A percentile compares a stretch with the other conserved stretches of the same genome.
phyloP scores from a whole-genome alignment of 345 rosid species.

The Moringa oleifera region DNA sequence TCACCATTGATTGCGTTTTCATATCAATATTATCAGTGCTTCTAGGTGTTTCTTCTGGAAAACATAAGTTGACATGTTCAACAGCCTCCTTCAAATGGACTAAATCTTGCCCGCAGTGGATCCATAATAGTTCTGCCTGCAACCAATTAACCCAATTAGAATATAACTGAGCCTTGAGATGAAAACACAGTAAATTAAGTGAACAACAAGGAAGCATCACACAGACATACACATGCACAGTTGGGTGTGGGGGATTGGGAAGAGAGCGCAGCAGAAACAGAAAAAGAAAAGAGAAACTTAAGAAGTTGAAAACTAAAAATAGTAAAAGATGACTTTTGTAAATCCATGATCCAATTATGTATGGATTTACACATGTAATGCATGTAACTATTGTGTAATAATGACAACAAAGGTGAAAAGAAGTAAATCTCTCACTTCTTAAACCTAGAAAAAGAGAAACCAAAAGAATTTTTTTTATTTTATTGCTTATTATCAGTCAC shows the following conservation, averaged over 20 bases:
- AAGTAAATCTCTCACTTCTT: too few species aligned
- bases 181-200: background rate
- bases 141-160: slow-evolving; percentile 3
- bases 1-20: slow-evolving; percentile 22
- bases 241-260: too few species aligned
- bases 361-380: background rate
- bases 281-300: too few species aligned
- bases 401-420: background rate
- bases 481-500: too few species aligned
- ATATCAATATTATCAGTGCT: slow-evolving; percentile 11
- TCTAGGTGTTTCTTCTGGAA: slow-evolving; percentile 27
- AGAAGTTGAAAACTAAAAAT: too few species aligned
- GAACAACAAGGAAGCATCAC: background rate
- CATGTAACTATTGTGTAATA: background rate
- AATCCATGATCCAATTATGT: too few species aligned
- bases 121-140: slow-evolving; percentile 63
- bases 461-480: too few species aligned
- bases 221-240: too few species aligned
- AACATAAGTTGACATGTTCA: slow-evolving; percentile 38
- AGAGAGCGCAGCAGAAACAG: too few species aligned
- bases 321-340: too few species aligned
- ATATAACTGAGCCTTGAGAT: background rate
- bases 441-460: too few species aligned
- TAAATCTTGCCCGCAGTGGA: slow-evolving; percentile 55
- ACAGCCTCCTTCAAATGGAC: slow-evolving; percentile 42